Base-by-base conservation (phyloP, 2,329 filamentous ascomycete genomes). In the Nectriaceae sp. region DNA sequence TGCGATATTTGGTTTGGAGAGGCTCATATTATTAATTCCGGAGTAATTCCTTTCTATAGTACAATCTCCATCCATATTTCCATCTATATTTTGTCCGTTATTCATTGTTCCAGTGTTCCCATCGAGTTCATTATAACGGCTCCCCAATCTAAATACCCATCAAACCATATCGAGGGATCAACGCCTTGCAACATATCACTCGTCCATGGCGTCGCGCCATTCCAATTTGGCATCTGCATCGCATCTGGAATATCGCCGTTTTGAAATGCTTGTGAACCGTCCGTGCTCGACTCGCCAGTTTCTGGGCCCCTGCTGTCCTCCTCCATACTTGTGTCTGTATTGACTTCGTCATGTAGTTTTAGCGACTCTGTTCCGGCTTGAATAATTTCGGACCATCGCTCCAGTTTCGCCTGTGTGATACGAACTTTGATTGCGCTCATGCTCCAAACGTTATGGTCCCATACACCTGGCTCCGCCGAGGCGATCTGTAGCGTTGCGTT, bases 361-460 rank as follows among this genome's bases (percentile, higher is more conserved):
- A 61, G 47, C 0, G 59, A 54, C 2, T 63, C 62, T 1, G 63
- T 67, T 2, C 73, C 68, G 2, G 66, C 67, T 0, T 73, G 67
- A 0, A 77, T 70, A 1, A 75, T 65, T 41, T 78, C 75, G 0
- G 74, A 69, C 72, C 74, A 79, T 15, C 70, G 66, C 42, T 76
- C 74, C 0, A 80, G 53, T 50, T 77, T 78, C 3, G 70, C 64
- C 5, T 70, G 70, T 1, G 73, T 74, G 26, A 79, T 72, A 18
- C 70, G 67, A 1, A 80, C 62, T 38, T 79, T 78, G 31, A 72
- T 68, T 0, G 76, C 72, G 0, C 72, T 74, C 52, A 79, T 63
- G 5, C 74, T 74, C 76, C 76, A 80, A 0, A 78, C 56, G 40
- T 75, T 77, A 43, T 73, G 72, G 11, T 75, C 70, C 44, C 67